Percentiles rank a stretch among this genome's conserved stretches.
Conservation (phyloP, 257 asterid species). For the Solanum neorickii region DNA sequence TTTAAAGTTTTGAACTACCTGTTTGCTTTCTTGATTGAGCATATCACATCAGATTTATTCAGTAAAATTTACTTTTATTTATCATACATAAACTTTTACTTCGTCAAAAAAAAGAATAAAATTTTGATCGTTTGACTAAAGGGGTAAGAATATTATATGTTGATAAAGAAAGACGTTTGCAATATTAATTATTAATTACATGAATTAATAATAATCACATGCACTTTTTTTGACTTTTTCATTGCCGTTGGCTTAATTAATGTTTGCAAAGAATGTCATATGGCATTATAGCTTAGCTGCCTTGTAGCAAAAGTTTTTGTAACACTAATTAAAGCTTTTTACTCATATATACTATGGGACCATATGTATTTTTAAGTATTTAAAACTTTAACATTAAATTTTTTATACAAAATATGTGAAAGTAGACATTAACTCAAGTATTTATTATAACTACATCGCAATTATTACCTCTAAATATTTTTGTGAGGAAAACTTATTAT, state of each 20-base stretch:
- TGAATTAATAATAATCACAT: background rate
- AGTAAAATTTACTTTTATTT: background rate
- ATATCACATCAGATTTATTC: background rate
- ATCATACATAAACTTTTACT: background rate
- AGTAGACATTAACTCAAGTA: background rate
- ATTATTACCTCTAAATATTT: background rate
- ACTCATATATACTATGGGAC: background rate
- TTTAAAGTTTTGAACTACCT: background rate
- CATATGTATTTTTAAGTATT: background rate
- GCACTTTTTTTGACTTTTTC: background rate
- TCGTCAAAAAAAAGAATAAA: background rate
- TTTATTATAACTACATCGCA: background rate
- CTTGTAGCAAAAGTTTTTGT: background rate
- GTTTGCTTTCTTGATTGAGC: background rate
- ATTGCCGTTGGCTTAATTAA: background rate
- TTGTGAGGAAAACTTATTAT: background rate
- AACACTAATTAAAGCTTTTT: background rate
- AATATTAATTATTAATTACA: background rate
- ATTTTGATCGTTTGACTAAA: background rate
- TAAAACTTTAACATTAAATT: background rate
- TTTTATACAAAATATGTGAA: background rate
- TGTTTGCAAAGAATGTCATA: background rate
- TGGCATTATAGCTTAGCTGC: background rate
- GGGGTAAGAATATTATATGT: background rate
- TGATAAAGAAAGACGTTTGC: background rate